Evolutionary conservation across 2,329 filamentous ascomycete species (phyloP), one percentile per base, ranked within the genome.

Genomic region (Cladophialophora exuberans): DNA sequence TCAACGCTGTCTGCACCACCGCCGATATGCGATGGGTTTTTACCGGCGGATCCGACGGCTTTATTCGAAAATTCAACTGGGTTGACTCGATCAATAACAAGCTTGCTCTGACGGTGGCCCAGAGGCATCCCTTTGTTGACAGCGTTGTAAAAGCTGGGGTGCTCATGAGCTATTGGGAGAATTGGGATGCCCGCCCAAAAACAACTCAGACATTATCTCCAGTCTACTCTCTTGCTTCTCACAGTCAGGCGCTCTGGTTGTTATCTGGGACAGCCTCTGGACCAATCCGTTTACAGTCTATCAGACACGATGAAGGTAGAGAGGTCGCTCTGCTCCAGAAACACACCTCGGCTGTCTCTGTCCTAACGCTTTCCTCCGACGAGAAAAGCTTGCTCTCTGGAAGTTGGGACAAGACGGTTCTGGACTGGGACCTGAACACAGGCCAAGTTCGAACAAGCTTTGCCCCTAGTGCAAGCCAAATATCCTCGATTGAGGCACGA

Each of bases 111-210:
- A 99, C 94, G 0, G 94, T 99, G 4, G 94, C 94, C 26, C 94
- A 99, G 75, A 82, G 89, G 44, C 94, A 99, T 69, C 94, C 94
- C 0, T 99, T 97, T 66, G 94, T 99, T 35, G 94, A 99, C 70
- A 96, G 90, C 65, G 94, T 99, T 38, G 90, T 90, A 52, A 99
- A 99, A 72, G 92, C 93, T 2, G 94, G 92, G 1, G 89, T 96
- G 4, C 76, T 97, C 45, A 86, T 97, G 82, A 96, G 89, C 47
- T 99, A 99, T 71, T 99, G 94, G 94, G 94, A 97, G 71, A 99
- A 97, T 66, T 92, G 97, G 70, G 93, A 99, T 68, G 83, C 84
- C 2, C 73, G 74, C 41, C 50, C 53, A 11, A 38, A 53, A 6
- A 54, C 57, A 2, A 52, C 52, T 5, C 48, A 50, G 10, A 33